phyloP scores from a whole-genome alignment of 2,329 filamentous ascomycete species.

The Akanthomyces lecanii region DNA sequence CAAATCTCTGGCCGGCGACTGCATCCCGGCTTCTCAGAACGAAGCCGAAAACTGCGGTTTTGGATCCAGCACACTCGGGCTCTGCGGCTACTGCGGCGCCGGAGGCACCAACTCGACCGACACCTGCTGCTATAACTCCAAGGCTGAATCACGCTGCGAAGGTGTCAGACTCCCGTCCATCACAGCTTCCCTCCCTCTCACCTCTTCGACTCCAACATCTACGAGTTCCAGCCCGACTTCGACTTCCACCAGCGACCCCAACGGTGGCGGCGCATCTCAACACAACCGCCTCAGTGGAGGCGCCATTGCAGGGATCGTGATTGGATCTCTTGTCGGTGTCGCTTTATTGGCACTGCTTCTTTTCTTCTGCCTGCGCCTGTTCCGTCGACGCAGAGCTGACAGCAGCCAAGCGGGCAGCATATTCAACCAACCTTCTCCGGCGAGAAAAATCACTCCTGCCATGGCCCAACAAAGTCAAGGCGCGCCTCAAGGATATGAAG shows the following conservation, averaged over 20 bases:
- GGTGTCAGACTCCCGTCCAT: slow-evolving; percentile 76
- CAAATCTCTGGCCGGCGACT: slow-evolving; percentile 69
- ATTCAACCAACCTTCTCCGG: slow-evolving; percentile 85
- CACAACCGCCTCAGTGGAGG: slow-evolving; percentile 62
- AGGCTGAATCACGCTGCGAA: slow-evolving; percentile 68
- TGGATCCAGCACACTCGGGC: slow-evolving; percentile 62
- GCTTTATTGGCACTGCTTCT: slow-evolving; percentile 65
- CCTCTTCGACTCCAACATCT: slow-evolving; percentile 34
- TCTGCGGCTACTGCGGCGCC: slow-evolving; percentile 81
- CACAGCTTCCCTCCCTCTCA: slow-evolving; percentile 62
- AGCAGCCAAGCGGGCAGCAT: slow-evolving; percentile 65
- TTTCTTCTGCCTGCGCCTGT: slow-evolving; percentile 57
- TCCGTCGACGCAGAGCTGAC: slow-evolving; percentile 43
- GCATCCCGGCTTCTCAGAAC: slow-evolving; percentile 72
- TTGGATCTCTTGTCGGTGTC: slow-evolving; percentile 71
- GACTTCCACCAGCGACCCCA: slow-evolving; percentile 23
- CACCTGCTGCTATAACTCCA: slow-evolving; percentile 84
- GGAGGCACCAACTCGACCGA: slow-evolving; percentile 90
- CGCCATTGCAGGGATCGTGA: slow-evolving; percentile 82
- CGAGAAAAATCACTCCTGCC: slow-evolving; percentile 44
- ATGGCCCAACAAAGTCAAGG: slow-evolving; percentile 31
- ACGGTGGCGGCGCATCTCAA: slow-evolving; percentile 25
- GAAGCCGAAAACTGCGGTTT: slow-evolving; percentile 88
- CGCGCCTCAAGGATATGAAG: slow-evolving; percentile 58
- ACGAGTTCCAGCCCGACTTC: slow-evolving; percentile 38